Evolutionary conservation across 495 filamentous ascomycete genomes (phyloP).

Genomic region (Rusavskia elegans): DNA sequence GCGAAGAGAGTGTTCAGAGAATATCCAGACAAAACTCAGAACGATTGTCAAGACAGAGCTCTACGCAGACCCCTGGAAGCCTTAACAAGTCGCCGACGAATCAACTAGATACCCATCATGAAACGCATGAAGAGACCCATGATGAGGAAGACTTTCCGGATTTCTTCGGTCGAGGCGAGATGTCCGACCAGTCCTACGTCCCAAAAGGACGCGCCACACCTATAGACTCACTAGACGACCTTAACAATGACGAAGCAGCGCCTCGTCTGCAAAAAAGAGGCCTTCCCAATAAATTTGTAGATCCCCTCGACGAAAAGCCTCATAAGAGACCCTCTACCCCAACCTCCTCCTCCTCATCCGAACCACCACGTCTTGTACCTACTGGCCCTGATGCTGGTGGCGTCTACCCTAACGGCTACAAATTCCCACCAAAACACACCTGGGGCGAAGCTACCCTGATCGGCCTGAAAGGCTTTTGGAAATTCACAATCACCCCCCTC

Average conservation of each 20-base stretch:
- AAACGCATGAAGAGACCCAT: constrained; percentile 8
- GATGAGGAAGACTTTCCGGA: constrained; percentile 11
- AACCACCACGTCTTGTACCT: not conserved
- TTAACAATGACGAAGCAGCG: constrained; percentile 6
- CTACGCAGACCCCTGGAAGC: constrained; percentile 6
- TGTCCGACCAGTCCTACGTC: constrained; percentile 11
- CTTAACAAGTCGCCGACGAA: constrained; percentile 7
- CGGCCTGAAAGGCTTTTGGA: constrained; percentile 30
- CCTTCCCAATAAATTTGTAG: constrained; percentile 11
- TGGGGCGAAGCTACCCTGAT: constrained; percentile 37
- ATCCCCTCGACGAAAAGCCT: constrained; percentile 5
- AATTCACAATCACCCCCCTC: constrained; percentile 47
- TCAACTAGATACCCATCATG: constrained; percentile 7
- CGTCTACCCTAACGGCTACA: constrained; percentile 43
- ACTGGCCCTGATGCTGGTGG: constrained; percentile 14
- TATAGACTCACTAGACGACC: not conserved
- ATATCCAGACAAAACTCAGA: constrained; percentile 6
- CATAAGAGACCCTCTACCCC: constrained; percentile 2
- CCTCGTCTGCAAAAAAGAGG: constrained; percentile 4
- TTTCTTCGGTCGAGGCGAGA: constrained; percentile 12
- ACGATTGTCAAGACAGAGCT: not conserved
- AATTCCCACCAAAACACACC: constrained; percentile 51
- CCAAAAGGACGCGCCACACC: constrained; percentile 5
- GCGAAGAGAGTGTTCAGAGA: constrained; percentile 11
- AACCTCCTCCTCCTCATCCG: constrained; percentile 5